phyloP scores from a whole-genome alignment of 2,329 filamentous ascomycete genomes.

The Fusarium sp. region DNA sequence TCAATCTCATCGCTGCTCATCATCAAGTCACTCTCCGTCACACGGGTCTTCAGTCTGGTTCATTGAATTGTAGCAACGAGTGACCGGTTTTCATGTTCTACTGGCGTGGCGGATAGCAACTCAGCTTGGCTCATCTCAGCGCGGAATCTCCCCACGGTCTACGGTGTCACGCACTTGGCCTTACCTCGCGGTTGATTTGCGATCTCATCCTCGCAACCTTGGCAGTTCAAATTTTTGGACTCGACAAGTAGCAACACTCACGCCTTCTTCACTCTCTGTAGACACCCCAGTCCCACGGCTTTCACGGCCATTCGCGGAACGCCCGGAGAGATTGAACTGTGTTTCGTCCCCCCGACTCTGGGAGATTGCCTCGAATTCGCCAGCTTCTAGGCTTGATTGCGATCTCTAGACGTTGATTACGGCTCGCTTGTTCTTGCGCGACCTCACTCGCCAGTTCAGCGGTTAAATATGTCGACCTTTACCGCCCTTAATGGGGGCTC shows the following conservation, averaged over 20 bases:
- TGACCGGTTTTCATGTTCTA: conserved; percentile 13
- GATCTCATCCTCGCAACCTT: conserved; percentile 1
- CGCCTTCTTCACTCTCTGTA: conserved; percentile 1
- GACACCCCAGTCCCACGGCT: conserved; percentile 13
- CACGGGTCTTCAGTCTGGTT: conserved; percentile 10
- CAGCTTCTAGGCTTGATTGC: conserved; percentile 11
- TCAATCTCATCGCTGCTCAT: conserved; percentile 14
- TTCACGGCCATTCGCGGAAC: conserved; percentile 35
- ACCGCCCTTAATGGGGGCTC: conserved; percentile 66
- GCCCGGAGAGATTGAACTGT: conserved; percentile 29
- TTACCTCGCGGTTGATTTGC: neutral
- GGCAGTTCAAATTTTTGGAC: conserved; percentile 12
- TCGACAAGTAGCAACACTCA: conserved; percentile 7
- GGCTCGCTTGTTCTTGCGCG: conserved; percentile 12
- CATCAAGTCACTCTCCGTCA: conserved; percentile 11
- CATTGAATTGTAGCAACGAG: conserved; percentile 15
- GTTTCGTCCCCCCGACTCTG: conserved; percentile 13
- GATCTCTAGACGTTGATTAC: conserved; percentile 4
- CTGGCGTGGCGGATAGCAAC: conserved; percentile 12
- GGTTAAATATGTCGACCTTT: conserved; percentile 62
- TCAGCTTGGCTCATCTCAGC: conserved; percentile 11
- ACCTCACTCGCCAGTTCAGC: conserved; percentile 3
- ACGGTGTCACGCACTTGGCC: conserved; percentile 14
- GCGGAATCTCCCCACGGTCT: conserved; percentile 21
- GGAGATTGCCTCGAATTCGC: conserved; percentile 7